These are phyloP conservation scores for Arthrinium puccinioides DNA, from an alignment of 2,329 filamentous ascomycete species.

Conservation along the genomic window DNA sequence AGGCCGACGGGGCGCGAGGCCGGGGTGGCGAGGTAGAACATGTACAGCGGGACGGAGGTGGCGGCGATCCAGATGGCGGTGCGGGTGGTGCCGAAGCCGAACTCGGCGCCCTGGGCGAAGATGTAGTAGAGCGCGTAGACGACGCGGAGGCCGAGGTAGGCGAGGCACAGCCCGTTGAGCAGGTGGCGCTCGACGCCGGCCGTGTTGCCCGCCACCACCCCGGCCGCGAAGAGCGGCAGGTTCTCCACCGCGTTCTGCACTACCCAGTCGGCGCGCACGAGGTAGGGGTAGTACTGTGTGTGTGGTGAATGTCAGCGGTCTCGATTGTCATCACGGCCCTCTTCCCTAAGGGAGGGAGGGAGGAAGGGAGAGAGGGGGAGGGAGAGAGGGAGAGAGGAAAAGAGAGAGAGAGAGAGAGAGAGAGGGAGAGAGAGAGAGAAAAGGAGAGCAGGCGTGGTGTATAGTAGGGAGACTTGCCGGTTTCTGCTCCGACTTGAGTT, in stretches of 20 bases:
- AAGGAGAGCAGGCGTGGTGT: too few relatives aligned
- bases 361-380: not conserved
- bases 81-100: not conserved
- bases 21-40: not conserved
- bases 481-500: too few relatives aligned
- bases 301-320: not conserved
- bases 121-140: slow-evolving; percentile 21
- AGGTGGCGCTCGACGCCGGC: slow-evolving; percentile 11
- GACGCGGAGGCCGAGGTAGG: slow-evolving; percentile 16
- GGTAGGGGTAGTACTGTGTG: not conserved
- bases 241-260: slow-evolving; percentile 20
- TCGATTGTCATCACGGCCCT: not conserved
- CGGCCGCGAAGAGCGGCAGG: slow-evolving; percentile 21
- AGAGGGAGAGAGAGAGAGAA: too few relatives aligned
- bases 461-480: too few relatives aligned
- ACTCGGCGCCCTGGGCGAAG: slow-evolving; percentile 10
- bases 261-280: slow-evolving; percentile 19
- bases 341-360: too few relatives aligned
- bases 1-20: not conserved
- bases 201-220: slow-evolving; percentile 19
- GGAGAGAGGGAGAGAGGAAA: too few relatives aligned
- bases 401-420: too few relatives aligned
- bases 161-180: slow-evolving; percentile 14
- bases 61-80: not conserved
- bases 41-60: not conserved